Base-by-base conservation (phyloP, 2,329 filamentous ascomycete genomes). In the Lasiodiplodia hormozganensis region DNA sequence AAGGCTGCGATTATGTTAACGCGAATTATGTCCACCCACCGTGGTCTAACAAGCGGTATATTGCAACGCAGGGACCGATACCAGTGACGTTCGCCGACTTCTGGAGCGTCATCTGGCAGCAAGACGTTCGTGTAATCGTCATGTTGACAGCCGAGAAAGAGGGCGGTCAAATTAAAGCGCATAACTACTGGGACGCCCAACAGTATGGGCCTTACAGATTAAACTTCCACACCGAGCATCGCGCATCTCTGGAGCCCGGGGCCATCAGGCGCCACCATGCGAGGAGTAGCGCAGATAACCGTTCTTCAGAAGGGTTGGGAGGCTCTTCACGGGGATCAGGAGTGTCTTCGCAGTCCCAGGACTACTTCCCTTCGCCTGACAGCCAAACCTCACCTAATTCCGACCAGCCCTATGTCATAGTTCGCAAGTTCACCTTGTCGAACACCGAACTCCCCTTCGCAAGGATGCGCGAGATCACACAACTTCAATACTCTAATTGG, bases 21-120 rank as follows among this genome's bases (percentile, higher is more conserved):
- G 96, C 94, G 21, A 98, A 92, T 77, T 89, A 97, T 73, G 84
- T 98, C 70, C 90, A 92, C 77, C 88, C 94, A 1, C 87, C 89
- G 34, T 87, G 91, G 73, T 97, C 92, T 71, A 90, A 96, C 78
- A 97, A 97, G 83, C 88, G 89, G 52, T 99, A 99, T 77, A 98
- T 99, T 79, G 95, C 95, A 60, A 95, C 94, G 14, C 96, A 99
- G 79, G 96, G 94, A 0, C 96, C 96, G 11, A 87, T 98, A 47
- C 96, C 96, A 23, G 90, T 92, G 62, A 99, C 96, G 0, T 97
- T 97, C 75, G 90, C 92, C 78, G 96, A 99, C 79, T 99, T 99
- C 77, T 99, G 96, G 96, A 95, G 93, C 70, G 91, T 97, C 12
- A 86, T 98, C 36, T 99, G 96, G 96, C 94, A 98, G 77, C 92